Percentiles rank a stretch among this genome's conserved stretches.
Evolutionary conservation across 73 alveolate genomes (phyloP).

Genomic region (Diophrys sp.): DNA sequence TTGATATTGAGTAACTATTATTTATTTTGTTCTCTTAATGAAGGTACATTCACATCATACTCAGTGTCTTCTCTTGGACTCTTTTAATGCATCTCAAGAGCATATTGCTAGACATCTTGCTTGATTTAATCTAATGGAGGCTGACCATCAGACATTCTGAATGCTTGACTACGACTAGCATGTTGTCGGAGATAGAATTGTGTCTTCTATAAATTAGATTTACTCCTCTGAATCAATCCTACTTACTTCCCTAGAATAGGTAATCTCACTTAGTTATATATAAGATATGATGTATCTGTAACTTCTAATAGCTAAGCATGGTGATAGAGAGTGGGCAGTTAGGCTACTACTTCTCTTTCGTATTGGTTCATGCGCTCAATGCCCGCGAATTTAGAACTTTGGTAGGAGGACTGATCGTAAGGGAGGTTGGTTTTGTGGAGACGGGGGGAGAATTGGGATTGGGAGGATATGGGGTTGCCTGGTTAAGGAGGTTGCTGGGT

Average conservation of each 20-base stretch:
- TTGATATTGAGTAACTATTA: neutral
- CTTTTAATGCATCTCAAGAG: neutral
- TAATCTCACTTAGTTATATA: conserved; percentile 33
- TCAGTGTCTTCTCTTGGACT: conserved; percentile 3
- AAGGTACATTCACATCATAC: neutral
- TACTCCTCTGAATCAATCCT: conserved; percentile 19
- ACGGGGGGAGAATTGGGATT: too few relatives aligned
- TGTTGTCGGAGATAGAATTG: neutral
- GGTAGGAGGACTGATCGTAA: too few relatives aligned
- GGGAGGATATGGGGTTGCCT: too few relatives aligned
- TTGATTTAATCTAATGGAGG: neutral
- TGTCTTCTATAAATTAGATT: conserved; percentile 4
- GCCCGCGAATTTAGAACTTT: too few relatives aligned
- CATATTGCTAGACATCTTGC: neutral
- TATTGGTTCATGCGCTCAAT: conserved; percentile 33
- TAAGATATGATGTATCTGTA: conserved; percentile 49
- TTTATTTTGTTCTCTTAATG: neutral
- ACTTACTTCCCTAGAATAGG: conserved; percentile 49
- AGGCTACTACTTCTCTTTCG: conserved; percentile 36
- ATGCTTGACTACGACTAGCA: neutral
- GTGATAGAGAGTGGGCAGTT: conserved; percentile 37
- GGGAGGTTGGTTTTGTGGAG: too few relatives aligned
- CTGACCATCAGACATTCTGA: neutral
- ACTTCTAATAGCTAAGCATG: conserved; percentile 49
- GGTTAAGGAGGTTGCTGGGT: too few relatives aligned